Evolutionary conservation across 805 yeast species (phyloP).

Genomic region (Kluyveromyces siamensis): DNA sequence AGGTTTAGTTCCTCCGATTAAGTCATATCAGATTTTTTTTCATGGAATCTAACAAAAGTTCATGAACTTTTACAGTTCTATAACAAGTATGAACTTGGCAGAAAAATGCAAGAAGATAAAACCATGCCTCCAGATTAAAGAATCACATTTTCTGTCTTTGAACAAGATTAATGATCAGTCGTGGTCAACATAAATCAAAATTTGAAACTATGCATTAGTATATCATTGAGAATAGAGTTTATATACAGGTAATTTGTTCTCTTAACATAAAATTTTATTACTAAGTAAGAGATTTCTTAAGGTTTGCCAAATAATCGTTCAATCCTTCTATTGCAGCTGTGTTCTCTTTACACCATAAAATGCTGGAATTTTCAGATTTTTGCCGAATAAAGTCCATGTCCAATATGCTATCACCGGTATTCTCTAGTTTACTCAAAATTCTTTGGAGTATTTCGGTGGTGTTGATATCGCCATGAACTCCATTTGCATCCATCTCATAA

Average conservation of each 20-base stretch:
- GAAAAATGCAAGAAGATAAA: too few species aligned
- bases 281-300: slow-evolving; percentile 9
- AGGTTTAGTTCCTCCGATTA: too few species aligned
- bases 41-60: too few species aligned
- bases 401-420: slow-evolving; percentile 18
- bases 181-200: too few species aligned
- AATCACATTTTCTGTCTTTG: too few species aligned
- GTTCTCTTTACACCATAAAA: slow-evolving; percentile 22
- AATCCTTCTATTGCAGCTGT: slow-evolving; percentile 12
- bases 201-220: too few species aligned
- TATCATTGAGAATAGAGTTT: not conserved
- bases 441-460: slow-evolving; percentile 20
- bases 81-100: too few species aligned
- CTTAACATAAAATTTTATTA: not conserved
- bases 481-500: slow-evolving; percentile 26
- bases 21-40: too few species aligned
- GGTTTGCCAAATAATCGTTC: slow-evolving; percentile 15
- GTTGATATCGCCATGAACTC: slow-evolving; percentile 23
- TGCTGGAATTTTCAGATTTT: slow-evolving; percentile 5
- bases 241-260: not conserved
- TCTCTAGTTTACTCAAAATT: slow-evolving; percentile 12
- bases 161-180: too few species aligned
- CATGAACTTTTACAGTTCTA: too few species aligned
- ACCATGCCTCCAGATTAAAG: too few species aligned
- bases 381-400: slow-evolving; percentile 5